These are phyloP conservation scores for Gaertneriomyces sp. DNA, from an alignment of 192 early-diverging fungal species.

Conservation along the genomic window DNA sequence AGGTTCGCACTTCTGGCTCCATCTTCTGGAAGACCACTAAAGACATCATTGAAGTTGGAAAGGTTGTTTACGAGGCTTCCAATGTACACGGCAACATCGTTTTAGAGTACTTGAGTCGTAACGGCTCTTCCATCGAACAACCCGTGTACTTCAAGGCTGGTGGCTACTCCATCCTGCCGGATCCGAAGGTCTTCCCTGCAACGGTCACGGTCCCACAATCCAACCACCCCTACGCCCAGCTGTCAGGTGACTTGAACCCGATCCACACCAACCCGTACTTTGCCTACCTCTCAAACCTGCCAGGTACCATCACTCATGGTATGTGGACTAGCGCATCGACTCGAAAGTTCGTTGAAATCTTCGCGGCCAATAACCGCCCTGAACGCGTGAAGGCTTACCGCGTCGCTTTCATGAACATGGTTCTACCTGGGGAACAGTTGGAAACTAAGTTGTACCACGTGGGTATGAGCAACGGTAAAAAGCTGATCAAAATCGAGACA, in stretches of 20 bases:
- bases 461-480: constrained; percentile 95
- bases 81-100: constrained; percentile 83
- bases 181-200: constrained; percentile 79
- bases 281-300: constrained; percentile 82
- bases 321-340: constrained; percentile 97
- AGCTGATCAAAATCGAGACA: constrained; percentile 88
- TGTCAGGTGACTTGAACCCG: constrained; percentile 90
- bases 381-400: constrained; percentile 81
- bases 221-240: constrained; percentile 83
- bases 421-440: constrained; percentile 82
- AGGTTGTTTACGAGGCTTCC: constrained; percentile 70
- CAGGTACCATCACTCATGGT: constrained; percentile 91
- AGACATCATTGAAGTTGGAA: constrained; percentile 69
- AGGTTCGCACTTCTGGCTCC: constrained; percentile 64
- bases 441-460: constrained; percentile 87
- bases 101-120: constrained; percentile 80
- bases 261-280: constrained; percentile 96
- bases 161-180: constrained; percentile 89
- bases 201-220: constrained; percentile 79
- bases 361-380: constrained; percentile 89
- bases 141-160: constrained; percentile 74
- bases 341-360: constrained; percentile 92
- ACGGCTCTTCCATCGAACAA: constrained; percentile 83
- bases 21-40: constrained; percentile 44
- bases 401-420: constrained; percentile 90